phyloP scores from a whole-genome alignment of 805 yeast species.

The Yarrowia keelungensis region DNA sequence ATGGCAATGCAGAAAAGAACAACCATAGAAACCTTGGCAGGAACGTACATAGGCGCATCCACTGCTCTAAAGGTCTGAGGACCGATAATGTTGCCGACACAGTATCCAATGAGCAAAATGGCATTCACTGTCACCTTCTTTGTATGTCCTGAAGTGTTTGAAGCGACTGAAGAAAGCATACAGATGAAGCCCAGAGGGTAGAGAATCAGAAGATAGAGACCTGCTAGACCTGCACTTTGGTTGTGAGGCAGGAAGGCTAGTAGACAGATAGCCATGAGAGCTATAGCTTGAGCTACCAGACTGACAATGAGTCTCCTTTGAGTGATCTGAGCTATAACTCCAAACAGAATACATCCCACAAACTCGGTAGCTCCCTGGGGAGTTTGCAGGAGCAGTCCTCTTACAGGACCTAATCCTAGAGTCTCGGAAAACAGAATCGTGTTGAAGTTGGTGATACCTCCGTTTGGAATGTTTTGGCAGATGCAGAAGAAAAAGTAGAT shows the following conservation, averaged over 20 bases:
- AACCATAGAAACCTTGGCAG: constrained; percentile 64
- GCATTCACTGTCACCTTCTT: constrained; percentile 69
- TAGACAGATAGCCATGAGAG: constrained; percentile 55
- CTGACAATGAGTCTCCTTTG: constrained; percentile 49
- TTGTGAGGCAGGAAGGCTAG: constrained; percentile 54
- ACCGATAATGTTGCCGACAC: constrained; percentile 73
- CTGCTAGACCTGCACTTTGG: constrained; percentile 52
- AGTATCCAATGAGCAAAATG: constrained; percentile 66
- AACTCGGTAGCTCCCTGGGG: constrained; percentile 51
- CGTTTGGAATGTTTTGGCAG: constrained; percentile 57
- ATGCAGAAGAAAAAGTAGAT: constrained; percentile 54
- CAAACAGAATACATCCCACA: constrained; percentile 42
- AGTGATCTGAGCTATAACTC: constrained; percentile 40
- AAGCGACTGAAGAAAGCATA: constrained; percentile 52
- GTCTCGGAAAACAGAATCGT: constrained; percentile 52
- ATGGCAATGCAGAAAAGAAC: constrained; percentile 57
- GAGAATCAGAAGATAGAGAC: constrained; percentile 53
- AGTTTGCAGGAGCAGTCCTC: constrained; percentile 49
- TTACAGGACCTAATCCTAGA: constrained; percentile 3
- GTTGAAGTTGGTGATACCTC: constrained; percentile 60
- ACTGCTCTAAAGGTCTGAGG: constrained; percentile 69
- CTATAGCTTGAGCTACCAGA: constrained; percentile 58
- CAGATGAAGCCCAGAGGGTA: constrained; percentile 48
- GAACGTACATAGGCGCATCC: constrained; percentile 67
- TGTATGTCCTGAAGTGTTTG: constrained; percentile 75